Conservation (phyloP, 371 early-diverging fungal genomes). For the Rhizopus microsporus region DNA sequence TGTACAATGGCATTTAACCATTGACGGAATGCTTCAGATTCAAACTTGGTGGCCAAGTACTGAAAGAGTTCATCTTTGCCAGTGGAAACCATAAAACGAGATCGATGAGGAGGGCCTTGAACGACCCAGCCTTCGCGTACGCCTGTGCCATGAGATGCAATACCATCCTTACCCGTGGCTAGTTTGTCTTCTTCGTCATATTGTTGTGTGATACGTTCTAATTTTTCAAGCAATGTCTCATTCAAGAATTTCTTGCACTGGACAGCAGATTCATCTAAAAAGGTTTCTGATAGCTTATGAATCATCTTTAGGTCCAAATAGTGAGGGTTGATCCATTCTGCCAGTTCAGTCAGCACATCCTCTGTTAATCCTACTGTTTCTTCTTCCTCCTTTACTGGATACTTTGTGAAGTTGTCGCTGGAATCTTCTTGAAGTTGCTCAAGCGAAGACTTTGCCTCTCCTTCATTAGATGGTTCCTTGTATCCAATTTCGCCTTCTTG, state of each 20-base stretch:
- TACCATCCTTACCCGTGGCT: slow-evolving; percentile 11
- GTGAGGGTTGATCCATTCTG: slow-evolving; percentile 61
- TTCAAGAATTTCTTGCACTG: slow-evolving; percentile 65
- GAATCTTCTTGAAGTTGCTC: slow-evolving; percentile 35
- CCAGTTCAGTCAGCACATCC: slow-evolving; percentile 41
- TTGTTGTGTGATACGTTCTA: slow-evolving; percentile 23
- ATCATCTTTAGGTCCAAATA: slow-evolving; percentile 56
- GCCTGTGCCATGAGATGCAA: slow-evolving; percentile 57
- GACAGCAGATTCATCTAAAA: slow-evolving; percentile 69
- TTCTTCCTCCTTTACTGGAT: no score
- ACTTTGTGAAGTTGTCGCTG: neutral
- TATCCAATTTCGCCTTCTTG: slow-evolving; percentile 65
- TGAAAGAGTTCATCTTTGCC: slow-evolving; percentile 4
- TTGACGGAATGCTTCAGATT: slow-evolving; percentile 35
- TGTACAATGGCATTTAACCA: slow-evolving; percentile 46
- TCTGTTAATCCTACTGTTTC: slow-evolving; percentile 31
- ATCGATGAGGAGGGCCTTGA: slow-evolving; percentile 54
- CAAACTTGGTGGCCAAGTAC: slow-evolving; percentile 13
- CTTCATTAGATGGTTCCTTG: slow-evolving; percentile 28
- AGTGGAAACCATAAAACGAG: slow-evolving; percentile 18
- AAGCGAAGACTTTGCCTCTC: slow-evolving; percentile 44
- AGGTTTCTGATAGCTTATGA: slow-evolving; percentile 54
- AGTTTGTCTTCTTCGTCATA: slow-evolving; percentile 35
- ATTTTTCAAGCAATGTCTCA: slow-evolving; percentile 38
- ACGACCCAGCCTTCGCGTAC: slow-evolving; percentile 51